Evolutionary conservation across 2,329 filamentous ascomycete genomes (phyloP).

Genomic region (Huntiella abstrusa): DNA sequence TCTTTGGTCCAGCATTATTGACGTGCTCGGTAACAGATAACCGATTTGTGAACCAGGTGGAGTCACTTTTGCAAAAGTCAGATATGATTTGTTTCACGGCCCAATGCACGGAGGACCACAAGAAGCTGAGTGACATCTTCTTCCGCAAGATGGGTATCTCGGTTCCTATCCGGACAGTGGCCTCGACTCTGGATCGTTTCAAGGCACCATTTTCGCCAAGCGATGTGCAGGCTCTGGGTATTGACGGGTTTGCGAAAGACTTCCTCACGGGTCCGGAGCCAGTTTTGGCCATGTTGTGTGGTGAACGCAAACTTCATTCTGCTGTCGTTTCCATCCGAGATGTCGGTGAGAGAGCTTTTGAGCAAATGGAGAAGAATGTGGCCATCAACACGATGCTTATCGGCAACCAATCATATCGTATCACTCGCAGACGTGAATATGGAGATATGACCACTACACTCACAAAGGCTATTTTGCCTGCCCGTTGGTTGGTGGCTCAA

Average conservation of each 20-base stretch:
- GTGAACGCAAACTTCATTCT: conserved; percentile 47
- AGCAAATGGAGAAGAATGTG: conserved; percentile 37
- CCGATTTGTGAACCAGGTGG: conserved; percentile 38
- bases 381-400: conserved; percentile 53
- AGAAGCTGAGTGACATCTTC: conserved; percentile 47
- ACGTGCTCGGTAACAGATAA: conserved; percentile 62
- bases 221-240: conserved; percentile 39
- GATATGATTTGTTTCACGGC: conserved; percentile 54
- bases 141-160: conserved; percentile 44
- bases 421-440: conserved; percentile 62
- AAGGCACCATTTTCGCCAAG: conserved; percentile 32
- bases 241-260: conserved; percentile 68
- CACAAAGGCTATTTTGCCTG: conserved; percentile 12
- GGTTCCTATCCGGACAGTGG: conserved; percentile 51
- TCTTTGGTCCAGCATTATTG: conserved; percentile 66
- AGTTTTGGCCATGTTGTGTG: conserved; percentile 76
- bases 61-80: conserved; percentile 29
- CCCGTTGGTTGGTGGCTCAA: background rate
- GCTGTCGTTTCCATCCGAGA: conserved; percentile 46
- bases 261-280: conserved; percentile 62
- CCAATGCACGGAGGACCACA: conserved; percentile 58
- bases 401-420: conserved; percentile 41
- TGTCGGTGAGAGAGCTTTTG: conserved; percentile 47
- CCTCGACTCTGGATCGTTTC: conserved; percentile 34
- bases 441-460: conserved; percentile 56